Evolutionary conservation across 495 filamentous ascomycete genomes (phyloP).

Genomic region (Trichoderma reesei): DNA sequence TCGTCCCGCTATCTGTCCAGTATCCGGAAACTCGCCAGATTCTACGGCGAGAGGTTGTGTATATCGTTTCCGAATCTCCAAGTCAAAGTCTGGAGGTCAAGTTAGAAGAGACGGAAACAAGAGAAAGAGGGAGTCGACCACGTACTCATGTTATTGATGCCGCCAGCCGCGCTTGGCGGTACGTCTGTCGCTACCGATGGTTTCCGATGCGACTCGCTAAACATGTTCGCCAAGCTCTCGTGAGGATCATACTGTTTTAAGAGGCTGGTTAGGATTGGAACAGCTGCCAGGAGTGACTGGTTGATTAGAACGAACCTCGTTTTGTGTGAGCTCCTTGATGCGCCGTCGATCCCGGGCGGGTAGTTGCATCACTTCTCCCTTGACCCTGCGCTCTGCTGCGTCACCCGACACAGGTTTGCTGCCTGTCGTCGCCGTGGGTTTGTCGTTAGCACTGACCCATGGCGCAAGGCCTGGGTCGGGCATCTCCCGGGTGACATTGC

Average conservation of each 20-base stretch:
- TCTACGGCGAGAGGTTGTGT: constrained; percentile 77
- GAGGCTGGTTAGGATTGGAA: constrained; percentile 1
- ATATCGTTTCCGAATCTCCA: constrained; percentile 90
- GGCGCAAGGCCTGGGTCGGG: constrained; percentile 86
- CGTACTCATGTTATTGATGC: constrained; percentile 82
- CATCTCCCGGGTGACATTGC: constrained; percentile 77
- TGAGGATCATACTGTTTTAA: constrained; percentile 51
- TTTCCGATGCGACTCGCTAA: constrained; percentile 60
- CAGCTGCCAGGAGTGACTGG: neutral
- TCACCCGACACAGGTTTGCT: constrained; percentile 77
- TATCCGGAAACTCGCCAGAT: constrained; percentile 86
- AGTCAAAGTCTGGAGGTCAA: constrained; percentile 57
- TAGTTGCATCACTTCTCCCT: constrained; percentile 90
- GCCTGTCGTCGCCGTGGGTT: constrained; percentile 62
- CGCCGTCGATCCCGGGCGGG: constrained; percentile 75
- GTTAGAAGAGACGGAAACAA: constrained; percentile 7
- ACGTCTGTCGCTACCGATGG: constrained; percentile 59
- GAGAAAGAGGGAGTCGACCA: constrained; percentile 9
- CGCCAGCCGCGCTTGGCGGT: constrained; percentile 68
- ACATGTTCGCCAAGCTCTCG: constrained; percentile 51
- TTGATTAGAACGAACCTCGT: constrained; percentile 33
- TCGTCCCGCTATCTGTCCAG: constrained; percentile 64
- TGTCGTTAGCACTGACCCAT: constrained; percentile 95
- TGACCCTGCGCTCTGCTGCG: constrained; percentile 80
- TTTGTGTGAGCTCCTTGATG: constrained; percentile 62